A percentile compares a stretch with the other conserved stretches of the same genome.
Evolutionary conservation across 768 basidiomycete species (phyloP).

Genomic region (Sarcomyxa edulis): DNA sequence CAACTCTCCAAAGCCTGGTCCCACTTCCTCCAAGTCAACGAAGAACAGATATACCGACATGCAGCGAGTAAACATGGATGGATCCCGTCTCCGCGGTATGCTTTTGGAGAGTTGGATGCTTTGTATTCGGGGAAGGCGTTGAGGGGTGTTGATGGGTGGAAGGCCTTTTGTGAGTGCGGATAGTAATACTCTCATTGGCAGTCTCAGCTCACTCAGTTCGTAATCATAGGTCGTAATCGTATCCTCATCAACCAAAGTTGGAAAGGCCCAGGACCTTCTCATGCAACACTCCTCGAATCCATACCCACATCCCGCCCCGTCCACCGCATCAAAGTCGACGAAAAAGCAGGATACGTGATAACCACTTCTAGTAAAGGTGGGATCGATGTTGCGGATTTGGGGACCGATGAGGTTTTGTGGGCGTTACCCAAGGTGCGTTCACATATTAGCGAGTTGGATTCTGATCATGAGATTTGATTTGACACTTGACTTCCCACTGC

Average conservation of each 20-base stretch:
- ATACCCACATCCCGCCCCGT: slow-evolving; percentile 29
- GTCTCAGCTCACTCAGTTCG: slow-evolving; percentile 4
- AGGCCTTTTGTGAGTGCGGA: slow-evolving; percentile 48
- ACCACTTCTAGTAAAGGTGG: slow-evolving; percentile 53
- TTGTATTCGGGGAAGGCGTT: slow-evolving; percentile 30
- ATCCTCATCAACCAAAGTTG: slow-evolving; percentile 44
- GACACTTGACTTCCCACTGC: slow-evolving; percentile 4
- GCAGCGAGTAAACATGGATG: slow-evolving; percentile 51
- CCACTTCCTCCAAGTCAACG: slow-evolving; percentile 40
- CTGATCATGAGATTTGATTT: too few species aligned
- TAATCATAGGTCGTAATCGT: slow-evolving; percentile 38
- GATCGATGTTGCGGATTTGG: slow-evolving; percentile 51
- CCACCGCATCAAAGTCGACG: slow-evolving; percentile 77
- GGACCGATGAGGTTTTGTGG: slow-evolving; percentile 52
- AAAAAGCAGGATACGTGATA: slow-evolving; percentile 52
- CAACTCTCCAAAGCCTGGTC: slow-evolving; percentile 43
- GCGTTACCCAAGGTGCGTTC: slow-evolving; percentile 44
- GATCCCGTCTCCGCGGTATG: slow-evolving; percentile 19
- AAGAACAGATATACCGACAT: slow-evolving; percentile 49
- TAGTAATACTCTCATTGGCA: slow-evolving; percentile 1
- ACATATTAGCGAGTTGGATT: background rate
- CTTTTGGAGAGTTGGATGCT: slow-evolving; percentile 23
- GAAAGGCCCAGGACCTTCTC: slow-evolving; percentile 45
- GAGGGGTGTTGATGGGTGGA: slow-evolving; percentile 43
- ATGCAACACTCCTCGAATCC: slow-evolving; percentile 24